A percentile compares a stretch with the other conserved stretches of the same genome.
Conservation (phyloP, 352 stramenopile species). For the Phytophthora capsici region DNA sequence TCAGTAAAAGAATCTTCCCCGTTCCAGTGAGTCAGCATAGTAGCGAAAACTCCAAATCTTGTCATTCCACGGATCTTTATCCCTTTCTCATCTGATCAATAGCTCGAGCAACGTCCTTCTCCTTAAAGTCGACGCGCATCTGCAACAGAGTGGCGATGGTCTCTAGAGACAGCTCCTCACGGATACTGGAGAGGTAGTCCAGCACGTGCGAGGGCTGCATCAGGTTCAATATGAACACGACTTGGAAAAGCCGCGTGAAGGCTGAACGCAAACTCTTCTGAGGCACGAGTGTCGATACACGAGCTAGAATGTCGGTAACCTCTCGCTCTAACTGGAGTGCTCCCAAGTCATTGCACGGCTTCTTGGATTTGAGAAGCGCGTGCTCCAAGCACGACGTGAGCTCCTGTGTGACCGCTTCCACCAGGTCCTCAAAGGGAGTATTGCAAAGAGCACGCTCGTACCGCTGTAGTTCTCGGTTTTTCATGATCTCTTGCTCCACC, state of each 20-base stretch:
- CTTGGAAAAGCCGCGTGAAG: conserved; percentile 82
- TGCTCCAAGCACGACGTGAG: conserved; percentile 66
- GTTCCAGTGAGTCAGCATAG: too few relatives aligned
- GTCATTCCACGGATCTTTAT: not conserved
- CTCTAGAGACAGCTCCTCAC: conserved; percentile 47
- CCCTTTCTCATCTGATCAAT: conserved; percentile 42
- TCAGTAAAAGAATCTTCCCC: too few relatives aligned
- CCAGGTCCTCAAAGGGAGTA: conserved; percentile 71
- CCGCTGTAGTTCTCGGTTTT: conserved; percentile 64
- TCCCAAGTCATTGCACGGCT: conserved; percentile 81
- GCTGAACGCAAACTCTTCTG: conserved; percentile 63
- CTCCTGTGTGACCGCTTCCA: conserved; percentile 65
- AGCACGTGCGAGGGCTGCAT: conserved; percentile 74
- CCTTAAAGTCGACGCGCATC: conserved; percentile 79
- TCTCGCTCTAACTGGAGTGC: conserved; percentile 83
- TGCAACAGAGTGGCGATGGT: conserved; percentile 64
- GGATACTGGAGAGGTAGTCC: conserved; percentile 67
- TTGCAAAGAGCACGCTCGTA: conserved; percentile 67
- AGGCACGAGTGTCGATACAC: conserved; percentile 55
- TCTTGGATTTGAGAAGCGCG: conserved; percentile 56
- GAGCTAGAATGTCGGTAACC: conserved; percentile 64
- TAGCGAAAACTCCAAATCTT: not conserved
- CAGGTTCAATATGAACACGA: conserved; percentile 85
- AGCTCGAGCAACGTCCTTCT: conserved; percentile 50
- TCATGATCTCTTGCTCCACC: conserved; percentile 73